Evolutionary conservation across 129 eudicot genomes (phyloP), one percentile per base, ranked within the genome.

Genomic region (Pulicaria dysenterica): DNA sequence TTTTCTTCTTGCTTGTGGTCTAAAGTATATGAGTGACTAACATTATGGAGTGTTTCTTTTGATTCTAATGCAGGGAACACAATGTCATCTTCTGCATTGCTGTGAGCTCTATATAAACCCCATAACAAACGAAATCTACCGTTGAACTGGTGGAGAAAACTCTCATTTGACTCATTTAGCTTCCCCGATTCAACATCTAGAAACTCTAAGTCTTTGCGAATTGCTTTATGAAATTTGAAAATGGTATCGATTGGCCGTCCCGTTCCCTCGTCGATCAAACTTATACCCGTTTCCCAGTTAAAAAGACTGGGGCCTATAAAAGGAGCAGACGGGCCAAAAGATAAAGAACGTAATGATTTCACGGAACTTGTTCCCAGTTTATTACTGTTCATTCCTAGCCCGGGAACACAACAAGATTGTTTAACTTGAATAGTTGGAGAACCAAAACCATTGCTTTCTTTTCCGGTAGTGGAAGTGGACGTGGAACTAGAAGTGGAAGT

Each of bases 61-160:
- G 99, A 84, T 83, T 95, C 99, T 76, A 95, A 79, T 48, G 99
- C 99, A 62, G 99, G 99, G 73, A 95, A 95, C 24, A 95, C 99
- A 59, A 95, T 95, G 57, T 90, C 99, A 83, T 95, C 99, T 80
- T 95, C 99, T 5, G 99, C 99, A 34, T 95, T 95, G 63, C 99
- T 95, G 65, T 95, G 99, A 44, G 99, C 99, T 82, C 93, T 83
- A 76, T 95, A 95, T 76, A 95, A 76, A 12, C 97, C 99, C 99
- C 99, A 90, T 62, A 95, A 71, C 79, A 95, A 83, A 54, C 99
- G 99, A 80, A 95, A 95, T 40, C 99, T 86, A 46, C 99, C 99
- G 70, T 84, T 81, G 44, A 95, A 95, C 81, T 95, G 91, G 66
- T 91, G 85, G 39, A 95, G 87, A 74, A 88, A 81, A 64, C 83